These are phyloP conservation scores for Staphylotrichum longicolle DNA, from an alignment of 495 filamentous ascomycete genomes.

Conservation along the genomic window DNA sequence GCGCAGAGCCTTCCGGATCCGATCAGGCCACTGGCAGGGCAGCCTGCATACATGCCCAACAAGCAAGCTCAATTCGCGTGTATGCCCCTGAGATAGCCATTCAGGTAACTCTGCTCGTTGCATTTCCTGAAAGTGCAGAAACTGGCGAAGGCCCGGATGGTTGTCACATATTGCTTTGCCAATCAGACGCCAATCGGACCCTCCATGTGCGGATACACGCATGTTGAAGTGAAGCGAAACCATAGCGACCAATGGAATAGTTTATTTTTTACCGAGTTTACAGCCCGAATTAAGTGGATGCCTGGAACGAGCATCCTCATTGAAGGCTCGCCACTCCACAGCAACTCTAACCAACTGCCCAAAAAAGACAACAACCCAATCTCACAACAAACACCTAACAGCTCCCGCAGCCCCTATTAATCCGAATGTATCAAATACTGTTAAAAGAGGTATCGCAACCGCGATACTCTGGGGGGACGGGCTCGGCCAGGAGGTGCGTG, in stretches of 20 bases:
- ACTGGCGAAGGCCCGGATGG: neutral
- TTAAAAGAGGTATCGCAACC: too few relatives aligned
- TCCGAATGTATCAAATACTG: too few relatives aligned
- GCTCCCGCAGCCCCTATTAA: too few relatives aligned
- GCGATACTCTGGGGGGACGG: too few relatives aligned
- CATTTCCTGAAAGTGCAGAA: constrained; percentile 5
- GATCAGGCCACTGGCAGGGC: neutral
- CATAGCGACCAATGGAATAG: neutral
- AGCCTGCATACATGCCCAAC: constrained; percentile 12
- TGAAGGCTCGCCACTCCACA: too few relatives aligned
- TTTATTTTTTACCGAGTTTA: too few relatives aligned
- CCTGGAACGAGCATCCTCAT: too few relatives aligned
- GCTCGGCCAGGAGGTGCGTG: too few relatives aligned
- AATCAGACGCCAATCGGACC: neutral
- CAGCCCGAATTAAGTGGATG: too few relatives aligned
- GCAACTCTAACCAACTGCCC: too few relatives aligned
- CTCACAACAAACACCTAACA: too few relatives aligned
- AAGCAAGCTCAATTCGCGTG: neutral
- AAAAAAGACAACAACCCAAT: too few relatives aligned
- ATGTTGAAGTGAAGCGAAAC: neutral
- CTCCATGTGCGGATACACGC: neutral
- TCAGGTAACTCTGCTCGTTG: neutral
- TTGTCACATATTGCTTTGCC: neutral
- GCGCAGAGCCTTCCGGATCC: neutral
- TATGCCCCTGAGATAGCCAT: constrained; percentile 2